A percentile compares a stretch with the other conserved stretches of the same genome.
Conservation (phyloP, 2,329 filamentous ascomycete genomes). For the Cladosporium sp. region DNA sequence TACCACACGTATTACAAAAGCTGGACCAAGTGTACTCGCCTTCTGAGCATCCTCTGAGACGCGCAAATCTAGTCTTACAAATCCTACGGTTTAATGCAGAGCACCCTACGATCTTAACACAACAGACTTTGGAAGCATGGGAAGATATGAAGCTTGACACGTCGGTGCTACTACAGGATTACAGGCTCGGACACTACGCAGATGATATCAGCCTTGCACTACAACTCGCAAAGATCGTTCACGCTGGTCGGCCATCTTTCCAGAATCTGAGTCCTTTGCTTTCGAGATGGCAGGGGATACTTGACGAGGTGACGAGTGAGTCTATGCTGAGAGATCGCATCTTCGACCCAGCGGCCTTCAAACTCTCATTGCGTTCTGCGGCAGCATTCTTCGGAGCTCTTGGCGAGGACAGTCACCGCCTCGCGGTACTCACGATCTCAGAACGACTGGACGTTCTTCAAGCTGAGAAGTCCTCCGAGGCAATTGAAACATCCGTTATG, state of each 20-base stretch:
- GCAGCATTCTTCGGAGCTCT: conserved; percentile 56
- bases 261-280: conserved; percentile 31
- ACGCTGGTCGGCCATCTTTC: conserved; percentile 27
- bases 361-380: conserved; percentile 50
- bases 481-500: background rate
- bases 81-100: conserved; percentile 22
- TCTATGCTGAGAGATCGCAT: conserved; percentile 40
- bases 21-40: conserved; percentile 22
- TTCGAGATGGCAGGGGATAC: conserved; percentile 35
- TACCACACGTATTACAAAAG: conserved; percentile 17
- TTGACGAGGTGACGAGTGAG: conserved; percentile 31
- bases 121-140: background rate
- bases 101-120: conserved; percentile 20
- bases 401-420: conserved; percentile 43
- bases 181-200: conserved; percentile 30
- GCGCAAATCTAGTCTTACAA: conserved; percentile 15
- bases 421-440: conserved; percentile 16
- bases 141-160: background rate
- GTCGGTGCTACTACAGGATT: conserved; percentile 25
- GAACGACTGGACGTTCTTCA: conserved; percentile 7
- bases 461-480: background rate
- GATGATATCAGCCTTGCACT: conserved; percentile 34
- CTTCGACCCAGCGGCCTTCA: conserved; percentile 48
- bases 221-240: conserved; percentile 41
- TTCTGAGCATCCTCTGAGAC: conserved; percentile 25